Conservation (phyloP, 495 filamentous ascomycete genomes). For the Talaromyces borbonicus region DNA sequence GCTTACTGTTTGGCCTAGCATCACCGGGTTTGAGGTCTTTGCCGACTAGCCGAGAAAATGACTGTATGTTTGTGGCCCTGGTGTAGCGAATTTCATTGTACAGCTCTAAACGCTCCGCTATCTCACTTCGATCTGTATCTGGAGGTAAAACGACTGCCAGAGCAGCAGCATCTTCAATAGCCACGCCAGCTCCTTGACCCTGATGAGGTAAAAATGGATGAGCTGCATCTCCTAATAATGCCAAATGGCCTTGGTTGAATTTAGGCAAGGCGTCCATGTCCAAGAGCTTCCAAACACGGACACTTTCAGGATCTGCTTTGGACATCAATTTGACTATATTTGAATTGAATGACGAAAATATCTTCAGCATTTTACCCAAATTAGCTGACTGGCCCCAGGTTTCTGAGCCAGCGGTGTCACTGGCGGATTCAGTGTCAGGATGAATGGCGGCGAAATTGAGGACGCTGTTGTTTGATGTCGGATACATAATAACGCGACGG, state of each 20-base stretch:
- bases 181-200: slow-evolving; percentile 46
- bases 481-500: slow-evolving; percentile 49
- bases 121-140: slow-evolving; percentile 26
- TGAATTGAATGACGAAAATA: slow-evolving; percentile 42
- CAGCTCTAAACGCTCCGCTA: slow-evolving; percentile 38
- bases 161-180: slow-evolving; percentile 51
- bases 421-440: slow-evolving; percentile 19
- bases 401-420: slow-evolving; percentile 18
- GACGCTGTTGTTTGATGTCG: slow-evolving; percentile 11
- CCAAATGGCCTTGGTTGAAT: slow-evolving; percentile 41
- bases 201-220: slow-evolving; percentile 51
- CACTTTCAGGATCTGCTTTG: slow-evolving; percentile 36
- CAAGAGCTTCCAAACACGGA: slow-evolving; percentile 49
- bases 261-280: slow-evolving; percentile 47
- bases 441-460: slow-evolving; percentile 5
- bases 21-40: slow-evolving; percentile 25
- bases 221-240: slow-evolving; percentile 50
- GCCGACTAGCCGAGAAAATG: slow-evolving; percentile 39
- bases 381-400: slow-evolving; percentile 41
- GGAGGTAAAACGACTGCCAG: slow-evolving; percentile 41
- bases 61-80: slow-evolving; percentile 45
- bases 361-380: slow-evolving; percentile 35
- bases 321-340: slow-evolving; percentile 31
- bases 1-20: slow-evolving; percentile 5
- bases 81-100: slow-evolving; percentile 45